These are phyloP conservation scores for Scopulariopsis brevicaulis DNA, from an alignment of 2,329 filamentous ascomycete species.

Conservation along the genomic window DNA sequence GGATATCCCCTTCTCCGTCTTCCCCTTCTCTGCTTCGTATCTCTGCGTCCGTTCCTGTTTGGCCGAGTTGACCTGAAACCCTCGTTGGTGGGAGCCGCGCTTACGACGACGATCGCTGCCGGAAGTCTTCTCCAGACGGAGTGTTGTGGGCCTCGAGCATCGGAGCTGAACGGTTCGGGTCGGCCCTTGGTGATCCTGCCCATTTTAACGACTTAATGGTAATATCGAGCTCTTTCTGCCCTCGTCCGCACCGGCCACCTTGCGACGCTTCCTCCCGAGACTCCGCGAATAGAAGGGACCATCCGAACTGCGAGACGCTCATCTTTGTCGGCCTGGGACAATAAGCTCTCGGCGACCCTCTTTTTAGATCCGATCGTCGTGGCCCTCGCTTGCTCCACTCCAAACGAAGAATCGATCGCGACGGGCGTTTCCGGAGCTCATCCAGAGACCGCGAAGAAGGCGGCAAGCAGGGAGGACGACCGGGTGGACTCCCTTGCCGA, in stretches of 20 bases:
- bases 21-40: too few relatives aligned
- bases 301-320: not conserved
- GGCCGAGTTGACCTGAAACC: not conserved
- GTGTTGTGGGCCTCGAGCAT: not conserved
- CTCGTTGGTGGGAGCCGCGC: not conserved
- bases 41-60: not conserved
- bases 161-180: not conserved
- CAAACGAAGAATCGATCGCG: not conserved
- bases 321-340: too few relatives aligned
- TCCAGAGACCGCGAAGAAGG: not conserved
- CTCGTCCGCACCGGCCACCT: not conserved
- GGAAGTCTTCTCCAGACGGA: not conserved
- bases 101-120: not conserved
- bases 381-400: not conserved
- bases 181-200: not conserved
- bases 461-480: not conserved
- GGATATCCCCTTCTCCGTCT: not conserved
- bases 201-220: not conserved
- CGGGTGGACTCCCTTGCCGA: not conserved
- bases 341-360: too few relatives aligned
- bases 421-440: not conserved
- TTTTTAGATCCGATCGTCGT: not conserved
- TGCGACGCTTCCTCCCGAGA: not conserved
- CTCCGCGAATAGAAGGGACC: not conserved
- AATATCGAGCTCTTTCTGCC: not conserved